phyloP scores from a whole-genome alignment of 129 eudicot genomes.

The Artemisia argyi region DNA sequence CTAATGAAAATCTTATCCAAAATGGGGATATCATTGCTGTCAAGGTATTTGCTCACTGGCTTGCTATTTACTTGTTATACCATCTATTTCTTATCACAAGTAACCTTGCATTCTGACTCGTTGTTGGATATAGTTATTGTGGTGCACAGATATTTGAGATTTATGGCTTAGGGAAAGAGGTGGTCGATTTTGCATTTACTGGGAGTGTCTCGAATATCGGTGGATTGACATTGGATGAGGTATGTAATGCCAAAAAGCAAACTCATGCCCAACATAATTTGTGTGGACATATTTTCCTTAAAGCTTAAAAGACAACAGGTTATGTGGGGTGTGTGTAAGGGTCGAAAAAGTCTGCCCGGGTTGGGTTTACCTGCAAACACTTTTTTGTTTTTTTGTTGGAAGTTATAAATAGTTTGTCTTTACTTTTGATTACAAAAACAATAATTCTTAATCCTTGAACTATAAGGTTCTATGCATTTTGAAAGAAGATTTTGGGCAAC shows the following conservation, averaged over 20 bases:
- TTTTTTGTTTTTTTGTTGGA: not conserved
- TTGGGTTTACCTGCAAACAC: slow-evolving; percentile 11
- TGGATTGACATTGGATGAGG: slow-evolving; percentile 99
- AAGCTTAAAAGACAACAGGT: not conserved
- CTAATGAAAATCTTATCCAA: slow-evolving; percentile 89
- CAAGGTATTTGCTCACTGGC: slow-evolving; percentile 61
- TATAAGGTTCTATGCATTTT: slow-evolving; percentile 1
- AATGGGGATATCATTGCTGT: slow-evolving; percentile 96
- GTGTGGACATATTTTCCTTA: not conserved
- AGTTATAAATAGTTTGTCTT: too few species aligned
- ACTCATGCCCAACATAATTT: slow-evolving; percentile 4
- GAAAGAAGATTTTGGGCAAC: not conserved
- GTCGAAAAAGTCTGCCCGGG: not conserved
- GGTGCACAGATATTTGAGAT: slow-evolving; percentile 99
- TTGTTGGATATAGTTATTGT: slow-evolving; percentile 73
- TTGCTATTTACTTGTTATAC: slow-evolving; percentile 20
- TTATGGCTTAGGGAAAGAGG: slow-evolving; percentile 88
- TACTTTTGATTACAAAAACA: not conserved
- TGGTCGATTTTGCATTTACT: slow-evolving; percentile 79
- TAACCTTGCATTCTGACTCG: slow-evolving; percentile 1
- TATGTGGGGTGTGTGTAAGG: not conserved
- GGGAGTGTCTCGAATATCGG: slow-evolving; percentile 91
- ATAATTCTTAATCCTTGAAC: not conserved
- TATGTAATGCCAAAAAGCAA: slow-evolving; percentile 25
- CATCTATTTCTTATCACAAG: slow-evolving; percentile 2